These are phyloP conservation scores for Carex pumila DNA, from an alignment of 176 grass and related monocot species.

Conservation along the genomic window DNA sequence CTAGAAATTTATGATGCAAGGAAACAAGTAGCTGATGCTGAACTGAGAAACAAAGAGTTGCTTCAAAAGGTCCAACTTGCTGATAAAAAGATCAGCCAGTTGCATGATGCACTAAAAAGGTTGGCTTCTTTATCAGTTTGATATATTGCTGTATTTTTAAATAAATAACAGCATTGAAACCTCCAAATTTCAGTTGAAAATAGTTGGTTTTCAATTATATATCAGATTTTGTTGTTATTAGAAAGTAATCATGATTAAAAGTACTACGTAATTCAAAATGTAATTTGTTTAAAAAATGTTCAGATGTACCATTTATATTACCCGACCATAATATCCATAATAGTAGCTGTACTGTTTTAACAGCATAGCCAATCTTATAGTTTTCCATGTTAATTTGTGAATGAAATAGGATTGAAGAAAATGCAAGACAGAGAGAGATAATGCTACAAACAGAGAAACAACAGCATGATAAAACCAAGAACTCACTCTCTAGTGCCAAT, in stretches of 20 bases:
- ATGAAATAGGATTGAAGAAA: slow-evolving; percentile 19
- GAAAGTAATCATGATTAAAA: neutral
- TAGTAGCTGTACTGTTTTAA: neutral
- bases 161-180: neutral
- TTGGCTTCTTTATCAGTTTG: neutral
- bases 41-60: slow-evolving; percentile 7
- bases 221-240: neutral
- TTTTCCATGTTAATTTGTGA: neutral
- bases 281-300: neutral
- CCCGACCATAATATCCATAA: neutral
- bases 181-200: neutral
- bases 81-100: slow-evolving; percentile 13
- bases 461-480: slow-evolving; percentile 56
- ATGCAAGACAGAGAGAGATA: slow-evolving; percentile 37
- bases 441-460: slow-evolving; percentile 53
- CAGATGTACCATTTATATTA: neutral
- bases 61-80: slow-evolving; percentile 9
- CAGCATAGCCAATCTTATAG: neutral
- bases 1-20: slow-evolving; percentile 18
- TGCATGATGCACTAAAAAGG: slow-evolving; percentile 16
- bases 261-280: neutral
- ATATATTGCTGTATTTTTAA: neutral
- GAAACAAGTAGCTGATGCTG: slow-evolving; percentile 15
- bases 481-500: slow-evolving; percentile 36
- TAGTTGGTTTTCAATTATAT: neutral